These are phyloP conservation scores for Fusarium sp. DNA, from an alignment of 2,329 filamentous ascomycete genomes.

Conservation along the genomic window DNA sequence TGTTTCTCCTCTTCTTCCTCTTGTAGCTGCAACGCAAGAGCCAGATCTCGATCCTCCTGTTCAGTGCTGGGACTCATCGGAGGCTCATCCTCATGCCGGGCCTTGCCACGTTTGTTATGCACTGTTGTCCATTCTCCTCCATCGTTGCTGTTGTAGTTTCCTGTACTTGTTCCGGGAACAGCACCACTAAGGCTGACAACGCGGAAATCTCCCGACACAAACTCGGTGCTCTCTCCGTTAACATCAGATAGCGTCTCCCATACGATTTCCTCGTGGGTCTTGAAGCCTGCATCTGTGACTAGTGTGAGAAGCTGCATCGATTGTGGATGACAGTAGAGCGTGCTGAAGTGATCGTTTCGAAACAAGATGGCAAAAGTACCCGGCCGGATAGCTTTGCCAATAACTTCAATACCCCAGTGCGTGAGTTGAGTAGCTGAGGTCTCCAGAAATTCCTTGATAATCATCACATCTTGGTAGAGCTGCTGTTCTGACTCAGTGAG, in stretches of 20 bases:
- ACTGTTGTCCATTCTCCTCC: constrained; percentile 68
- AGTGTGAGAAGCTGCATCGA: constrained; percentile 82
- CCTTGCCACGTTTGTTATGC: constrained; percentile 50
- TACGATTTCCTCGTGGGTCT: constrained; percentile 87
- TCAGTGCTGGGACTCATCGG: constrained; percentile 60
- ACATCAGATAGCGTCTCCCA: constrained; percentile 96
- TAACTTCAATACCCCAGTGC: constrained; percentile 79
- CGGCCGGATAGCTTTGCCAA: constrained; percentile 76
- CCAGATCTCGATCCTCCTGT: constrained; percentile 88
- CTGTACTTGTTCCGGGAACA: constrained; percentile 29
- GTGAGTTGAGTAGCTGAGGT: constrained; percentile 90
- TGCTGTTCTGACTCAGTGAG: constrained; percentile 80
- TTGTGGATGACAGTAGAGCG: constrained; percentile 87
- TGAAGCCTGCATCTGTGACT: constrained; percentile 93
- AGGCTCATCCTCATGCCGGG: constrained; percentile 39
- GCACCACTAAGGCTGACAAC: constrained; percentile 71
- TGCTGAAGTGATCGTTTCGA: constrained; percentile 97
- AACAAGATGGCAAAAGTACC: constrained; percentile 92
- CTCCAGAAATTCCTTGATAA: constrained; percentile 85
- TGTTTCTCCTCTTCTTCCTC: constrained; percentile 91
- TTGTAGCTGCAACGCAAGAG: constrained; percentile 90
- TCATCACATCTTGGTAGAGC: constrained; percentile 83
- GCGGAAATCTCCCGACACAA: constrained; percentile 91
- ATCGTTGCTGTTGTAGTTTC: constrained; percentile 31
- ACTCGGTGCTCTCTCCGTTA: constrained; percentile 83